Evolutionary conservation across 2,329 filamentous ascomycete genomes (phyloP).

Genomic region (Aspergillus flavus): DNA sequence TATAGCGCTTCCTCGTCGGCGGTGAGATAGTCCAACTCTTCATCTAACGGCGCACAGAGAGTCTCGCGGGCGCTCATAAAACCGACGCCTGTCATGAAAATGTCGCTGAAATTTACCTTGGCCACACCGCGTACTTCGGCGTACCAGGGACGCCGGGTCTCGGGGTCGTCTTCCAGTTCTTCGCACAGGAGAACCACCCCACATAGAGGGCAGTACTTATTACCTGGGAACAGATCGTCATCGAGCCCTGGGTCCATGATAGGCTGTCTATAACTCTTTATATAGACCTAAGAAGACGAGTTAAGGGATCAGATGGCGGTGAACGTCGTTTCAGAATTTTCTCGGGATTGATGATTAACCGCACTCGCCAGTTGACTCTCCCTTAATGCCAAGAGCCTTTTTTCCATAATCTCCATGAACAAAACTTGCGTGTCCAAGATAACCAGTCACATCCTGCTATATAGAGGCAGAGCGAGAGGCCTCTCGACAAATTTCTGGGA

Average conservation of each 20-base stretch:
- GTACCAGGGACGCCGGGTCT: background rate
- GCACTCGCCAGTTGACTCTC: background rate
- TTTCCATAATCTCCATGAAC: too few species aligned
- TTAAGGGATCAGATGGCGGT: background rate
- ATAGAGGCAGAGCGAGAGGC: too few species aligned
- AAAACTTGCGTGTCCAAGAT: too few species aligned
- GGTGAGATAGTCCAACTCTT: background rate
- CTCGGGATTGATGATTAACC: constrained; percentile 1
- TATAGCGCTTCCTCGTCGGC: background rate
- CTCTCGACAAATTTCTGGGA: too few species aligned
- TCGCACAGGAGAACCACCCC: constrained; percentile 1
- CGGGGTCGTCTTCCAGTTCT: background rate
- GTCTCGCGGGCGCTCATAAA: background rate
- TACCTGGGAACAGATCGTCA: background rate
- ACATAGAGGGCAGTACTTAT: background rate
- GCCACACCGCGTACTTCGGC: background rate
- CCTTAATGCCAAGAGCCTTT: background rate
- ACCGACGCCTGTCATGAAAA: background rate
- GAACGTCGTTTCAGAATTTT: background rate
- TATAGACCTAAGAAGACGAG: background rate
- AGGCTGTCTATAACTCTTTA: background rate
- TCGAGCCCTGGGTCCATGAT: background rate
- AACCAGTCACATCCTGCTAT: too few species aligned
- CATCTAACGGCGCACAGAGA: background rate
- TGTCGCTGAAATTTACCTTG: background rate